Base-by-base conservation (phyloP, 192 early-diverging fungal species). In the Mortierella hygrophila region DNA sequence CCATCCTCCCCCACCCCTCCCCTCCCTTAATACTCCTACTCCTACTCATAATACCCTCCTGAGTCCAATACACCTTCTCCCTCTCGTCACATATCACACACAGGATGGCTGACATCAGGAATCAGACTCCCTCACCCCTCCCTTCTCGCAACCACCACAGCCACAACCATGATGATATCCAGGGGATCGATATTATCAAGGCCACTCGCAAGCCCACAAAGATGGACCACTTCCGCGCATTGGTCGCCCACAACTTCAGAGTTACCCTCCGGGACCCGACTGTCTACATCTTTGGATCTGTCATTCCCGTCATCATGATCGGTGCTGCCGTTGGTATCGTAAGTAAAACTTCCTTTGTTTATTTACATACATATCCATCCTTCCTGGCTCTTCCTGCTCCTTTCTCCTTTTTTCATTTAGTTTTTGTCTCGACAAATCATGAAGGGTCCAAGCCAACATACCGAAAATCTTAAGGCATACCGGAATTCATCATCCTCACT, bases 301-400 rank as follows among this genome's bases (percentile, higher is more conserved):
- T 76, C 6, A 75, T 87, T 21, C 88, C 88, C 32, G 21, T 86
- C 26, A 55, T 82, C 18, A 82, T 81, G 79, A 82, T 86, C 44
- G 79, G 77, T 18, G 44, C 78, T 29, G 85, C 83, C 76, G 83
- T 89, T 42, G 80, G 77, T 23, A 89, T 89, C 18, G 87, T 88
- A 88, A 76, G 84, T 86, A 7, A 8, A 8, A 37, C 26, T 37
- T 70, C 10, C 16, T 6, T 74, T 76, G 57, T 44, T 23, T 37
- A 37, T 38, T 37, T 23, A 32, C 38, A 15, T 10, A n/a, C 7
- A 65, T 65, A 29, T 74, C 37, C 4, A 42, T 71, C 70, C 40
- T 23, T 71, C 38, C 40, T 71, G 55, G 26, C 41, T 46, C 4
- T 23, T 32, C 37, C 65, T 6, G 21, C 32, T 63, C 41, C n/a